Evolutionary conservation across 1,284 basidiomycete species (phyloP), one percentile per base, ranked within the genome.

Genomic region (Athelia sp.): DNA sequence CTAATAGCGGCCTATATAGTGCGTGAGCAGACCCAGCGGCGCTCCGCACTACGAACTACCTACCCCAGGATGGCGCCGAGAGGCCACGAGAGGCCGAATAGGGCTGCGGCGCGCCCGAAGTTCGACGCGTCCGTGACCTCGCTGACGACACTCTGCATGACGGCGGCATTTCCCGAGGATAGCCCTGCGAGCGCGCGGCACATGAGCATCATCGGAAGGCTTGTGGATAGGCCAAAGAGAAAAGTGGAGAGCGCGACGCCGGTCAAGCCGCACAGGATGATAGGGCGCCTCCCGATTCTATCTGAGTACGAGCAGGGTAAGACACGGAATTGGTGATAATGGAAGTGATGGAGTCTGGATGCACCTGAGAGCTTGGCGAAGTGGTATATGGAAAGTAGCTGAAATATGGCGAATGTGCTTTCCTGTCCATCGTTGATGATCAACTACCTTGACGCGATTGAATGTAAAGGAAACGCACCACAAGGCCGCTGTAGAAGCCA

Each of bases 81-180:
- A 4, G 82, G 82, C 77, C 78, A 87, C 44, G 74, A 76, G 8
- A 86, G 59, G 14, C 78, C 77, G 50, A 79, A 84, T 14, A 87
- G 69, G 3, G 85, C 79, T 54, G 82, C 81, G 1, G 79, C 80
- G 45, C 71, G 56, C 1, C 76, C 75, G 59, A 84, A 79, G 51
- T 88, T 87, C 3, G 78, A 78, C 1, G 75, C 61, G 58, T 88
- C 81, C 8, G 82, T 84, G 19, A 88, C 69, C 63, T 87, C 84
- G 11, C 79, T 76, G 0, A 85, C 68, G 13, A 79, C 71, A 0
- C 79, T 80, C 46, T 82, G 78, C 34, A 83, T 73, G 29, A 82
- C 82, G 21, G 82, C 79, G 36, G 81, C 62, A 50, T 79, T 86
- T 19, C 82, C 84, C 31, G 80, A 81, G 53, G 78, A 78, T 4